Evolutionary conservation across 805 yeast species (phyloP), one percentile per base, ranked within the genome.

Genomic region (Kodamaea nitidulidarum): DNA sequence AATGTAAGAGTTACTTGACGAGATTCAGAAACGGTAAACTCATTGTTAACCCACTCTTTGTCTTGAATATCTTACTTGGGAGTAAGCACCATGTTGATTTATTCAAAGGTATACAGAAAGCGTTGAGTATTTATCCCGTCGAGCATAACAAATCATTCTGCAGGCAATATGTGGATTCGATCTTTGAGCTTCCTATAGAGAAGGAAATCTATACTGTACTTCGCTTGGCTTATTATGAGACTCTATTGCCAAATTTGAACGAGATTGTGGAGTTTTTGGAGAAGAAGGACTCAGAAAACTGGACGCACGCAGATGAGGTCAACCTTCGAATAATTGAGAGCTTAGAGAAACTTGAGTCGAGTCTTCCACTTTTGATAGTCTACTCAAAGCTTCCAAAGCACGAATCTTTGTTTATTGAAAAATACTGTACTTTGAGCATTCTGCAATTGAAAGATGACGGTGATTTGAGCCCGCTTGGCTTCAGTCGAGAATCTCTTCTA

Each of bases 1-100:
- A 14, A 2, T 21, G 34, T 8, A 28, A 37, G 22, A 42, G 37
- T 30, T 45, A 42, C 27, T 24, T 42, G 18, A 33, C 33, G 3
- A 32, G 50, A 15, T 35, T 47, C 35, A 46, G 43, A 32, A 28
- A 32, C 15, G 49, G 48, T 10, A 30, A 38, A 4, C 36, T 51
- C 10, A 17, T 45, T 15, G 27, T 51, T 7, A 39, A 48, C 26
- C 54, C 56, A 7, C 17, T 39, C 3, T 40, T 50, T 17, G 43
- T 48, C 2, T 16, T 47, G 10, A 21, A 40, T 8, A 20, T 50
- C 1, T 31, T 51, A 3, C 21, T 16, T 6, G 32, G 32, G 16
- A 30, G 21, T n/a, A 16, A 5, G 5, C 22, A 30, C 32, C n/a
- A 30, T 7, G 17, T 14, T 7, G 18, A 28, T 4, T 17, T 39